These are phyloP conservation scores for Conticribra guillardii DNA, from an alignment of 108 stramenopile species.

Conservation along the genomic window DNA sequence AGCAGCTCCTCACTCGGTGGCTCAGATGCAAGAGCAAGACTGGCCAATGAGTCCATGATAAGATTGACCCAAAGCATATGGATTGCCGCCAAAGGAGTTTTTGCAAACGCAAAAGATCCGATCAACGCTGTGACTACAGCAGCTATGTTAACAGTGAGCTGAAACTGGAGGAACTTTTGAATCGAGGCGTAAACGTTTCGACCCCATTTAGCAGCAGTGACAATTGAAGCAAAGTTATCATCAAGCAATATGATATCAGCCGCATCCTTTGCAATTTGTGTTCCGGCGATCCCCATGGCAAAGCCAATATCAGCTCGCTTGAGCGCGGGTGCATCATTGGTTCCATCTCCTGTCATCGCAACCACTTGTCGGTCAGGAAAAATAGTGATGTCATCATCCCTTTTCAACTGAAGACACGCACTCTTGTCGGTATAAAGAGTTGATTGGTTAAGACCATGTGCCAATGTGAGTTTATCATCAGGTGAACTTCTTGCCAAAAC, in stretches of 20 bases:
- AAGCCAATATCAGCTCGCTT: conserved; percentile 98
- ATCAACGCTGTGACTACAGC: conserved; percentile 92
- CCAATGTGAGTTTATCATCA: conserved; percentile 85
- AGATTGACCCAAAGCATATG: conserved; percentile 98
- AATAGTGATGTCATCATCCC: conserved; percentile 61
- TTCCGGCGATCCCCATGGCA: conserved; percentile 97
- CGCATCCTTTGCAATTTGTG: conserved; percentile 96
- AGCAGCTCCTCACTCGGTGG: conserved; percentile 87
- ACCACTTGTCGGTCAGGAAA: conserved; percentile 94
- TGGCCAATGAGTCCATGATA: conserved; percentile 97
- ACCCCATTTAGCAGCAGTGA: conserved; percentile 98
- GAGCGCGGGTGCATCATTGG: conserved; percentile 98
- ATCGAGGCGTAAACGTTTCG: conserved; percentile 97
- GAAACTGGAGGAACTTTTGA: conserved; percentile 98
- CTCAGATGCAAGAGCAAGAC: conserved; percentile 96
- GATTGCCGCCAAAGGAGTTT: conserved; percentile 93
- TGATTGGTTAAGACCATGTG: conserved; percentile 88
- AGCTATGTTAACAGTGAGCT: conserved; percentile 96
- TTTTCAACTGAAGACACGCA: conserved; percentile 43
- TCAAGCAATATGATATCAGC: conserved; percentile 94
- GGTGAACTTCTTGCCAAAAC: conserved; percentile 82
- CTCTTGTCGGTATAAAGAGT: conserved; percentile 73
- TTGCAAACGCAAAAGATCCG: conserved; percentile 85
- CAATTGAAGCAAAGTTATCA: conserved; percentile 98
- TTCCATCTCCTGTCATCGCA: conserved; percentile 99